phyloP scores from a whole-genome alignment of 805 yeast species.

The Saccharomycopsis sp. region DNA sequence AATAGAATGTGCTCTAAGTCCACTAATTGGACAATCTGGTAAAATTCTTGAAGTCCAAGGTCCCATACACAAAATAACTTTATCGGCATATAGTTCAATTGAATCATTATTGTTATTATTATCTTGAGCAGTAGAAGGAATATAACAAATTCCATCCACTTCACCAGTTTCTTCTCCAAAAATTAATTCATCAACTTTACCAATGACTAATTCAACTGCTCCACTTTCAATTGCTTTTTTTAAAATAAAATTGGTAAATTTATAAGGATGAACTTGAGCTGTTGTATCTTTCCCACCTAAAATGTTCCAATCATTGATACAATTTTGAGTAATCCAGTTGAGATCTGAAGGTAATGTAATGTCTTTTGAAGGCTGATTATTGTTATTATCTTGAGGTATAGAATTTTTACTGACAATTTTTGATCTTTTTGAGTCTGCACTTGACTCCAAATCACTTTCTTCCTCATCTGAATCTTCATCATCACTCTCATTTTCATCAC shows the following conservation, averaged over 20 bases:
- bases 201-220: constrained; percentile 73
- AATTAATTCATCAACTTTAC: constrained; percentile 65
- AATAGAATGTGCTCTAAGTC: constrained; percentile 90
- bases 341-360: constrained; percentile 46
- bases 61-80: constrained; percentile 80
- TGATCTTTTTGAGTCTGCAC: constrained; percentile 20
- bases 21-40: constrained; percentile 91
- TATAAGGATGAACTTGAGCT: constrained; percentile 94
- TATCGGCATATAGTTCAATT: constrained; percentile 51
- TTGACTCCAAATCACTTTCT: neutral
- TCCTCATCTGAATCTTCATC: constrained; percentile 9
- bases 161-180: constrained; percentile 53
- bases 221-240: constrained; percentile 75
- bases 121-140: constrained; percentile 30
- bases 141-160: constrained; percentile 64
- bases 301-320: constrained; percentile 64
- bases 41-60: constrained; percentile 93
- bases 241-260: constrained; percentile 77
- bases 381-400: constrained; percentile 21
- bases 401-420: constrained; percentile 30
- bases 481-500: constrained; percentile 22
- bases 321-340: constrained; percentile 62
- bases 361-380: constrained; percentile 11
- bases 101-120: constrained; percentile 26
- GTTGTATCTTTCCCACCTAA: constrained; percentile 82